These are phyloP conservation scores for Harringtonia lauricola DNA, from an alignment of 2,329 filamentous ascomycete genomes.

Conservation along the genomic window DNA sequence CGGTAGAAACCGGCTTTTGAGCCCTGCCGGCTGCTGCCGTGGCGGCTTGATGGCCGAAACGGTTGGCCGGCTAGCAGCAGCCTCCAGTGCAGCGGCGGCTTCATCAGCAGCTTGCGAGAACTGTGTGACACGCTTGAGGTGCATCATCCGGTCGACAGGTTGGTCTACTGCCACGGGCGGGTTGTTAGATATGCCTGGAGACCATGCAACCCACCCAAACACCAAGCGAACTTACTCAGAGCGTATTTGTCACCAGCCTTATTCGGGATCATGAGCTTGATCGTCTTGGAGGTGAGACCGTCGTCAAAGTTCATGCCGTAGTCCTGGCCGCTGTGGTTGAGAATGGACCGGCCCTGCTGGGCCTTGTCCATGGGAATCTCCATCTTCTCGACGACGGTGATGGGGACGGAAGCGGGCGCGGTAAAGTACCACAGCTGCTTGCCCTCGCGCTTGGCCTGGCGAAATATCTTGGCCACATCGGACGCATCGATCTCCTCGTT, in stretches of 20 bases:
- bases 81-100: slow-evolving; percentile 4
- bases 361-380: slow-evolving; percentile 47
- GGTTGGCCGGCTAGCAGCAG: background rate
- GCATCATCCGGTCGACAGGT: slow-evolving; percentile 47
- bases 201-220: background rate
- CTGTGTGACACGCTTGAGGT: slow-evolving; percentile 52
- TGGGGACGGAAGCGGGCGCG: slow-evolving; percentile 57
- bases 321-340: slow-evolving; percentile 52
- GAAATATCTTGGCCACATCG: slow-evolving; percentile 43
- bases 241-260: slow-evolving; percentile 42
- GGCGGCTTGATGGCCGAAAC: slow-evolving; percentile 28
- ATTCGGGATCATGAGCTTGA: slow-evolving; percentile 51
- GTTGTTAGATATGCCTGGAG: background rate
- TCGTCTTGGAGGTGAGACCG: slow-evolving; percentile 36
- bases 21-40: slow-evolving; percentile 54
- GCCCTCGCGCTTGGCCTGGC: slow-evolving; percentile 46
- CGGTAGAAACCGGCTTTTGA: slow-evolving; percentile 57
- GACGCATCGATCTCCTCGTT: slow-evolving; percentile 27
- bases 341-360: slow-evolving; percentile 37
- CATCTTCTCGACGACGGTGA: slow-evolving; percentile 54
- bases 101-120: slow-evolving; percentile 31
- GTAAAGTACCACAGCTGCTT: slow-evolving; percentile 78
- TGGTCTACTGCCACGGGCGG: slow-evolving; percentile 21
- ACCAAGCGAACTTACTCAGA: slow-evolving; percentile 30
- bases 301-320: slow-evolving; percentile 49